Evolutionary conservation across 1,284 basidiomycete genomes (phyloP).

Genomic region (Ustilago trichophora): DNA sequence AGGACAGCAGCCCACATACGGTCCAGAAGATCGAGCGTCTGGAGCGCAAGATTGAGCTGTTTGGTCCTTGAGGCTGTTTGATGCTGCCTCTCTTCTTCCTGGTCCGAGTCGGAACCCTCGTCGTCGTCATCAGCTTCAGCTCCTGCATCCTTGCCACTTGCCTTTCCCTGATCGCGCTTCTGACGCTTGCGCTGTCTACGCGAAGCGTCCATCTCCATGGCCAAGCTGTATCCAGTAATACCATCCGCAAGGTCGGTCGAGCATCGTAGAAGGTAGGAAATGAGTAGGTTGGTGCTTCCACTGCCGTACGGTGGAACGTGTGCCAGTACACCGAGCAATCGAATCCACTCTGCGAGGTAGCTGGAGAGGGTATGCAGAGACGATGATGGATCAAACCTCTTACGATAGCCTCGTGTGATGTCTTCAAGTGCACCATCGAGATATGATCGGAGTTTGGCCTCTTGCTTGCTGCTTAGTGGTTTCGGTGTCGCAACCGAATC

Average conservation of each 20-base stretch:
- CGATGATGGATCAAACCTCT: conserved; percentile 48
- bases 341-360: conserved; percentile 43
- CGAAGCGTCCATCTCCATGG: conserved; percentile 21
- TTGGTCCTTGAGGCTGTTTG: conserved; percentile 12
- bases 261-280: conserved; percentile 54
- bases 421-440: conserved; percentile 49
- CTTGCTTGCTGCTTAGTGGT: conserved; percentile 44
- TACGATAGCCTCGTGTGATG: conserved; percentile 49
- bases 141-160: neutral
- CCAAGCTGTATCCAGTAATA: conserved; percentile 49
- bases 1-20: conserved; percentile 55
- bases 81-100: conserved; percentile 22
- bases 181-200: conserved; percentile 9
- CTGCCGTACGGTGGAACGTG: conserved; percentile 50
- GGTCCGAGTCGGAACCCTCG: conserved; percentile 16
- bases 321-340: conserved; percentile 42
- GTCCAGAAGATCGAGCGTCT: conserved; percentile 53
- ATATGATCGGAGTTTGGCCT: conserved; percentile 49
- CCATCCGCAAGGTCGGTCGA: conserved; percentile 57
- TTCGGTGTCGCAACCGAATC: conserved; percentile 34
- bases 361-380: conserved; percentile 31
- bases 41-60: conserved; percentile 46
- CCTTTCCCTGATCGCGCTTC: neutral
- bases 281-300: conserved; percentile 48
- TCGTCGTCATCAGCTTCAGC: conserved; percentile 1